These are phyloP conservation scores for Aureoboletus auriporus DNA, from an alignment of 768 basidiomycete genomes.

Conservation along the genomic window DNA sequence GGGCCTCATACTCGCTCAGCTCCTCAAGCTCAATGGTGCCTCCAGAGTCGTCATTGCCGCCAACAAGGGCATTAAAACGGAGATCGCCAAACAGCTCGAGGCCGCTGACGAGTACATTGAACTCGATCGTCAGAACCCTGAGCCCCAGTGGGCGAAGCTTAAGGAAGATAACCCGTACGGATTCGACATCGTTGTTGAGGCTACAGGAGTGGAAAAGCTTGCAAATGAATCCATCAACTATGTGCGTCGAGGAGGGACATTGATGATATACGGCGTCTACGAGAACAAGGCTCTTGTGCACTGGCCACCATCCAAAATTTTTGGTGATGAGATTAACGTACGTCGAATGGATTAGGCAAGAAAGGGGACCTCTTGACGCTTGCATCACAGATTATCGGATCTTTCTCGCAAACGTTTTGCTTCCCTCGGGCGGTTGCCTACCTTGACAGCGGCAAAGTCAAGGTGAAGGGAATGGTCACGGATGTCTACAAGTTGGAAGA, in stretches of 20 bases:
- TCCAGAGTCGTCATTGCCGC: conserved; percentile 77
- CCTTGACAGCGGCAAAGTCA: conserved; percentile 82
- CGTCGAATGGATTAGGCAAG: background rate
- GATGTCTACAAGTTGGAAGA: conserved; percentile 66
- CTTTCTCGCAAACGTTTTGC: conserved; percentile 84
- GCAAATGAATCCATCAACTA: conserved; percentile 90
- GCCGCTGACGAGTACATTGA: conserved; percentile 85
- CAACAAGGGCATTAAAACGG: conserved; percentile 89
- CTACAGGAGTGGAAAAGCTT: conserved; percentile 79
- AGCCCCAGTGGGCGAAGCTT: conserved; percentile 74
- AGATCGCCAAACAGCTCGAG: conserved; percentile 74
- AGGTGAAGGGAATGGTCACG: conserved; percentile 75
- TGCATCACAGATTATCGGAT: conserved; percentile 70
- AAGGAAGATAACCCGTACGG: conserved; percentile 82
- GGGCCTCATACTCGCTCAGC: conserved; percentile 84
- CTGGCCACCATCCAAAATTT: conserved; percentile 85
- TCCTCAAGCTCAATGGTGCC: conserved; percentile 85
- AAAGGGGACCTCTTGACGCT: background rate
- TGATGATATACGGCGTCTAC: conserved; percentile 91
- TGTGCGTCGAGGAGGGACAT: conserved; percentile 77
- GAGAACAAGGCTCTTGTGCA: conserved; percentile 79
- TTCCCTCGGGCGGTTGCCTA: conserved; percentile 91
- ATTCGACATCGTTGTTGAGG: conserved; percentile 82
- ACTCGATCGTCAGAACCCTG: conserved; percentile 71
- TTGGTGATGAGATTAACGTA: conserved; percentile 66